phyloP scores from a whole-genome alignment of 2,329 filamentous ascomycete species.

The Botrytis galanthina region DNA sequence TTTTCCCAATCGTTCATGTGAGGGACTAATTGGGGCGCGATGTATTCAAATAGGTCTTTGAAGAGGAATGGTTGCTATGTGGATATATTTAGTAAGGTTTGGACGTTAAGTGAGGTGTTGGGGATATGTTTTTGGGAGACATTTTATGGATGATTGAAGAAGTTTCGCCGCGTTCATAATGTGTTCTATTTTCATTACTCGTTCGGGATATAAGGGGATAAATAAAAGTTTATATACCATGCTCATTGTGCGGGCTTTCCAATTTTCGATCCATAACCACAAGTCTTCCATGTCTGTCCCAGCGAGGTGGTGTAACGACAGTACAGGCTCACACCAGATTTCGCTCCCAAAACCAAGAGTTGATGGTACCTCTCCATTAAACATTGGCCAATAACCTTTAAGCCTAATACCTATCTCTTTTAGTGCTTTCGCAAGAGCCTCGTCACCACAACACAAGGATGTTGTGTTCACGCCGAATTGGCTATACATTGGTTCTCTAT shows the following conservation, averaged over 20 bases:
- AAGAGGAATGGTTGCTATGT: neutral
- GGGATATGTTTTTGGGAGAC: neutral
- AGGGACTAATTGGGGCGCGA: neutral
- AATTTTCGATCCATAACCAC: neutral
- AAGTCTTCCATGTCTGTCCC: neutral
- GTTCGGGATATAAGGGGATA: neutral
- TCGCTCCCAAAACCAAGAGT: neutral
- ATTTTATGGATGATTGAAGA: neutral
- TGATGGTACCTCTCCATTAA: neutral
- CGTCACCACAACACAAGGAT: neutral
- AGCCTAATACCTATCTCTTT: neutral
- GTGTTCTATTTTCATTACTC: neutral
- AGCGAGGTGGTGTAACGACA: neutral
- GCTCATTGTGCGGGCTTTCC: neutral
- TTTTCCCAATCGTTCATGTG: neutral
- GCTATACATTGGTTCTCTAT: neutral
- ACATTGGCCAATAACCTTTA: neutral
- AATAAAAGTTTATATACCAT: neutral
- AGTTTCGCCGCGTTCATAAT: neutral
- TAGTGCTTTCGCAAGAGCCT: neutral
- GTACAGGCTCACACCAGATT: neutral
- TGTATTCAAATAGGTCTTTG: neutral
- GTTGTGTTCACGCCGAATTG: neutral
- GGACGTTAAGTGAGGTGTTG: neutral
- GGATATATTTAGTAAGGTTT: neutral